Conservation (phyloP, 2,329 filamentous ascomycete genomes). For the Trichoderma sp. region DNA sequence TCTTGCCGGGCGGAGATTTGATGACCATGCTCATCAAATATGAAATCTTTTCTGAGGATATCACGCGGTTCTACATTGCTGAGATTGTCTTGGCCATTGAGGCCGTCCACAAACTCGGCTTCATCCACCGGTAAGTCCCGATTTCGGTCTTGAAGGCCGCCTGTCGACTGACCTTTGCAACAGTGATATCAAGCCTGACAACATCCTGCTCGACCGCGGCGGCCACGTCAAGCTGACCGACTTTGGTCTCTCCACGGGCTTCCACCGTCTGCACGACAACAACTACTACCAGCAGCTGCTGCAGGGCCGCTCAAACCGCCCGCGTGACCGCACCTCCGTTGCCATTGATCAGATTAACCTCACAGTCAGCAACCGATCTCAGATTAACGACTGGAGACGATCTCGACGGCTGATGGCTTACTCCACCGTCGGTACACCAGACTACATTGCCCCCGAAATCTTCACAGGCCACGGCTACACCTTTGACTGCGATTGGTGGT, state of each 20-base stretch:
- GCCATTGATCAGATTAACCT: constrained; percentile 97
- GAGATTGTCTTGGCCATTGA: constrained; percentile 98
- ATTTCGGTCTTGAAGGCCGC: background rate
- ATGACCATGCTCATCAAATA: constrained; percentile 99
- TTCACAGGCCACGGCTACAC: constrained; percentile 96
- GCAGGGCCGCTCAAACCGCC: constrained; percentile 72
- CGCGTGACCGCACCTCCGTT: constrained; percentile 86
- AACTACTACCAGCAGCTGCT: constrained; percentile 97
- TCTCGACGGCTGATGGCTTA: constrained; percentile 95
- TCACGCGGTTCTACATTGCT: constrained; percentile 98
- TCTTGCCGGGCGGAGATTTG: constrained; percentile 93
- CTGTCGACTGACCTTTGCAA: background rate
- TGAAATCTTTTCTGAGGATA: constrained; percentile 98
- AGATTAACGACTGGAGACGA: constrained; percentile 98
- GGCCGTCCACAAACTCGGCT: constrained; percentile 95
- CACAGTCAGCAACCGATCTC: constrained; percentile 94
- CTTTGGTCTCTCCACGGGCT: constrained; percentile 95
- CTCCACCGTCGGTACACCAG: constrained; percentile 95
- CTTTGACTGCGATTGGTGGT: constrained; percentile 99
- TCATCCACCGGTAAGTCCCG: constrained; percentile 84
- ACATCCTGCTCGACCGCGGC: constrained; percentile 91
- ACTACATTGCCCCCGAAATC: constrained; percentile 98
- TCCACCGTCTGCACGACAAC: constrained; percentile 97
- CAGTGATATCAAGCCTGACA: constrained; percentile 99
- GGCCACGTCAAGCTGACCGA: constrained; percentile 98